phyloP scores from a whole-genome alignment of 23 red algal species.

The Chondrus crispus region DNA sequence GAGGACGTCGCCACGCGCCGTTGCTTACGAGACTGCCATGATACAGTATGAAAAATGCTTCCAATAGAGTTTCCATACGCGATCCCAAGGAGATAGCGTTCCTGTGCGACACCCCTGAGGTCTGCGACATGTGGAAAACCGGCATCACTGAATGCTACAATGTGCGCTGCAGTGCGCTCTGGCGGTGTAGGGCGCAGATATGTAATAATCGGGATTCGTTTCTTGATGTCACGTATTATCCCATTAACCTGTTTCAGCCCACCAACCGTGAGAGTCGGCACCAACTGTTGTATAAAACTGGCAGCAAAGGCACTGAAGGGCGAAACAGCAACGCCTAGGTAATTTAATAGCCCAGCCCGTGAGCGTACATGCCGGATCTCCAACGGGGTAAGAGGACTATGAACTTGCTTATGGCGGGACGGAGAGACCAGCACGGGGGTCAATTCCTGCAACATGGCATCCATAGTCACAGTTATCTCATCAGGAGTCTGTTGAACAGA shows the following conservation, averaged over 20 bases:
- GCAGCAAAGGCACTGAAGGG: not conserved
- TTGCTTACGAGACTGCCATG: not conserved
- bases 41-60: not conserved
- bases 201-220: not conserved
- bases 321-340: not conserved
- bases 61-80: not conserved
- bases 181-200: not conserved
- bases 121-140: not conserved
- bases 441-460: not conserved
- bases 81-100: not conserved
- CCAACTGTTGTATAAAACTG: constrained; percentile 2
- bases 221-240: not conserved
- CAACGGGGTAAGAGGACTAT: not conserved
- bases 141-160: not conserved
- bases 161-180: not conserved
- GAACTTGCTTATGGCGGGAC: not conserved
- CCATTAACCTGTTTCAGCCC: not conserved
- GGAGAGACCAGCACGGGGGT: not conserved
- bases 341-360: not conserved
- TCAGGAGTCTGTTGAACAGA: not conserved
- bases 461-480: not conserved
- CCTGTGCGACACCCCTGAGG: not conserved
- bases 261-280: not conserved
- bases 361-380: not conserved
- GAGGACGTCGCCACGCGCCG: not conserved